Conservation (phyloP, 2,329 filamentous ascomycete genomes). For the Colletotrichum tropicicola region DNA sequence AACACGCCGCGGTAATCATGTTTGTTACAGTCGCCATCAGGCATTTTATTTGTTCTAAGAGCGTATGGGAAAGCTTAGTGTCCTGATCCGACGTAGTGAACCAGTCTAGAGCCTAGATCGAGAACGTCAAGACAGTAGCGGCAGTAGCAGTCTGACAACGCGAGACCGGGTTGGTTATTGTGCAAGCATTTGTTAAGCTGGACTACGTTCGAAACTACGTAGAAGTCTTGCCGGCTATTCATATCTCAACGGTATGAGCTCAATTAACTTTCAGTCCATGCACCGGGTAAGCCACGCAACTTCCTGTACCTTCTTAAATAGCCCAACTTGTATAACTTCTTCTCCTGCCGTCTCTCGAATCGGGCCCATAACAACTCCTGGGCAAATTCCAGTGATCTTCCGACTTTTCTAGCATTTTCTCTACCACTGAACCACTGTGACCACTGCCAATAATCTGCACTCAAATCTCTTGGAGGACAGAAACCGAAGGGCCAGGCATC, state of each 20-base stretch:
- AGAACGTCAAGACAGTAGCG: too few relatives aligned
- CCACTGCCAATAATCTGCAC: not conserved
- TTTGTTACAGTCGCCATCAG: not conserved
- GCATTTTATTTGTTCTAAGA: not conserved
- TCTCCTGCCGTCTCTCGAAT: not conserved
- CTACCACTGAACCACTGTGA: too few relatives aligned
- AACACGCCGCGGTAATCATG: slow-evolving; percentile 14
- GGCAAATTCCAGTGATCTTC: not conserved
- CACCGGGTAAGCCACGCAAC: not conserved
- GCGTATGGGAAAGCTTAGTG: not conserved
- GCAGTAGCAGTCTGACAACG: too few relatives aligned
- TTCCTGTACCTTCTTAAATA: not conserved
- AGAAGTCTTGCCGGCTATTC: too few relatives aligned
- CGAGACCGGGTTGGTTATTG: too few relatives aligned
- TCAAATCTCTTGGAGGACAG: too few relatives aligned
- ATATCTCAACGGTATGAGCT: not conserved
- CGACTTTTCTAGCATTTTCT: not conserved
- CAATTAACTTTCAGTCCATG: not conserved
- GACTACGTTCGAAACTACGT: not conserved
- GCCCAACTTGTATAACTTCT: not conserved
- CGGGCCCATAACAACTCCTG: not conserved
- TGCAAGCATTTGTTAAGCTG: too few relatives aligned
- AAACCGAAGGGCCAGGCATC: too few relatives aligned
- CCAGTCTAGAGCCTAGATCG: too few relatives aligned
- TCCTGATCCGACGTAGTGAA: not conserved